Conservation (phyloP, 805 yeast species). For the Candida nanaspora region DNA sequence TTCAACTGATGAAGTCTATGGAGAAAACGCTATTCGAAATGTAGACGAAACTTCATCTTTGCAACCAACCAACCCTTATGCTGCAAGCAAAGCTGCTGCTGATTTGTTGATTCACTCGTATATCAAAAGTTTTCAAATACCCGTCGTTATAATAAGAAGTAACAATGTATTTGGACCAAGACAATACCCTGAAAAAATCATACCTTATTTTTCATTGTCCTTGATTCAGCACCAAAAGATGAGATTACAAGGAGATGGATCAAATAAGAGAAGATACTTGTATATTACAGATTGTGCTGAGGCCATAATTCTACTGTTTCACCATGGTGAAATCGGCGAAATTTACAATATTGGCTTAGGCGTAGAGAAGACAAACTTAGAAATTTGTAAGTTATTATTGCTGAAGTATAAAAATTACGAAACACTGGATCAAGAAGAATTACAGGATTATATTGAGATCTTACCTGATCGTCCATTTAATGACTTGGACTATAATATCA, state of each 20-base stretch:
- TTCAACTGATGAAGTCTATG: slow-evolving; percentile 57
- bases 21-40: slow-evolving; percentile 28
- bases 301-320: slow-evolving; percentile 30
- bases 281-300: slow-evolving; percentile 34
- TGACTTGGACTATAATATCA: slow-evolving; percentile 4
- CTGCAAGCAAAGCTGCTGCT: slow-evolving; percentile 49
- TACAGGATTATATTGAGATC: slow-evolving; percentile 14
- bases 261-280: slow-evolving; percentile 34
- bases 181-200: slow-evolving; percentile 49
- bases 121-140: slow-evolving; percentile 33
- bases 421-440: neutral
- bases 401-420: neutral
- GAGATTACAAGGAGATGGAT: slow-evolving; percentile 42
- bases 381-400: neutral
- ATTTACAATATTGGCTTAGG: slow-evolving; percentile 4
- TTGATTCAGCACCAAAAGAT: slow-evolving; percentile 12
- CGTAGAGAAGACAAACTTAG: slow-evolving; percentile 1
- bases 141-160: slow-evolving; percentile 35
- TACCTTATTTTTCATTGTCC: slow-evolving; percentile 23
- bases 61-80: slow-evolving; percentile 50
- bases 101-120: slow-evolving; percentile 44
- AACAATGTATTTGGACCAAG: slow-evolving; percentile 48
- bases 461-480: slow-evolving; percentile 17
- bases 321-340: slow-evolving; percentile 4
- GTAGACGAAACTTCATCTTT: slow-evolving; percentile 30